These are phyloP conservation scores for Penicillium hordei DNA, from an alignment of 2,329 filamentous ascomycete genomes.

Conservation along the genomic window DNA sequence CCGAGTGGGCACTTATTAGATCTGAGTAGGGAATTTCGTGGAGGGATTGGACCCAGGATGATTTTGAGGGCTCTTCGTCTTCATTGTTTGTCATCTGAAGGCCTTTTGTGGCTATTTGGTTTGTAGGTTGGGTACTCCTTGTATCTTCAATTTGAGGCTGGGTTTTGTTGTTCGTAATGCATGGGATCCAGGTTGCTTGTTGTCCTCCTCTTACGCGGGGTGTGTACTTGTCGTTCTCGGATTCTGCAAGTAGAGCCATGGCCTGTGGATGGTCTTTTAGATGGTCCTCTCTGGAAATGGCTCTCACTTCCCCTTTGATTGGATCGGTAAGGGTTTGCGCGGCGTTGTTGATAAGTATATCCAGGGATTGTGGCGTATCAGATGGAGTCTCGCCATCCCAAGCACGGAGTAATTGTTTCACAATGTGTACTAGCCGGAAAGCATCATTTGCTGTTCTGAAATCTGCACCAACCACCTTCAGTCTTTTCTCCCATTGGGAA, in stretches of 20 bases:
- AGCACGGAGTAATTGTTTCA: slow-evolving; percentile 21
- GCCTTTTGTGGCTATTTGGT: slow-evolving; percentile 19
- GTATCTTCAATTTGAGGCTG: slow-evolving; percentile 33
- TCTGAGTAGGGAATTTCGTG: slow-evolving; percentile 43
- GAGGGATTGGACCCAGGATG: slow-evolving; percentile 40
- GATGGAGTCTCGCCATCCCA: slow-evolving; percentile 15
- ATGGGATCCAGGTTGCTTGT: slow-evolving; percentile 17
- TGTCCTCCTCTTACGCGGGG: slow-evolving; percentile 18
- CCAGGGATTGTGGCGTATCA: slow-evolving; percentile 13
- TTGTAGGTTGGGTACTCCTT: slow-evolving; percentile 17
- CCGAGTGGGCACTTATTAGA: slow-evolving; percentile 39
- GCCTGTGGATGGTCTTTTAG: slow-evolving; percentile 11
- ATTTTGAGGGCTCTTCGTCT: slow-evolving; percentile 15
- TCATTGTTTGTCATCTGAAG: slow-evolving; percentile 6
- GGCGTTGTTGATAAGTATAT: slow-evolving; percentile 43
- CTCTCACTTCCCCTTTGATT: slow-evolving; percentile 29
- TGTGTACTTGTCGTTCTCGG: slow-evolving; percentile 7
- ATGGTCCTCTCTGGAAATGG: slow-evolving; percentile 26
- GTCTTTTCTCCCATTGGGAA: slow-evolving; percentile 13
- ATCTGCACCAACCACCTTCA: slow-evolving; percentile 37
- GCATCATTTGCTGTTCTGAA: slow-evolving; percentile 36
- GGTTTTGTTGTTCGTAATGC: slow-evolving; percentile 10
- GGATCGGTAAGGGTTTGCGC: slow-evolving; percentile 42
- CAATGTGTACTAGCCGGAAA: slow-evolving; percentile 28
- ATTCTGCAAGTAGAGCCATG: neutral